Base-by-base conservation (phyloP, 1,284 basidiomycete species). In the Ceratobasidium sp. region DNA sequence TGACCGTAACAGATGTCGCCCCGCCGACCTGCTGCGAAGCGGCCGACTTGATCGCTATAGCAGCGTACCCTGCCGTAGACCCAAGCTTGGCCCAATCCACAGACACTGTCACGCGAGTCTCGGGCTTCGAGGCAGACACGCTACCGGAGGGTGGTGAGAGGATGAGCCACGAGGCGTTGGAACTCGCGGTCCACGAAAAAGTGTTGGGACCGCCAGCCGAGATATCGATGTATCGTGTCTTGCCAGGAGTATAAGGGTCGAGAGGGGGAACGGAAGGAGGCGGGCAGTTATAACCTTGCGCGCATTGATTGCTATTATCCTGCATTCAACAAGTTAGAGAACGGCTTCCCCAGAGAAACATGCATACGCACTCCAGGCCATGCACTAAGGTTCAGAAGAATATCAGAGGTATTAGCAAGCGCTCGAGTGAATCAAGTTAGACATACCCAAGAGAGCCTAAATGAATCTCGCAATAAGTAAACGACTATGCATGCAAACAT, bases 71-170 rank as follows among this genome's bases (percentile, higher is more conserved):
- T 13, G 78, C 79, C 77, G 84, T 85, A 1, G 81, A 80, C 0
- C 87, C 88, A 7, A 92, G 84, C 76, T 87, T 81, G 65, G 82
- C 84, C 91, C 91, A 93, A 81, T 92, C 88, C 19, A 92, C 88
- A 17, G 85, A 85, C 19, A 88, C 82, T 76, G 88, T 88, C 1
- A 92, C 85, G 2, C 90, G 86, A 56, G 86, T 82, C 80, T 92
- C 91, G 1, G 88, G 86, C 46, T 85, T 82, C 5, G 81, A 80
- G 4, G 86, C 82, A 0, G 87, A 88, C 29, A 92, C 85, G 22
- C 85, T 87, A 0, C 90, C 91, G 11, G 83, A 80, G 0, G 84
- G 80, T 0, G 85, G 83, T 0, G 87, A 86, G 13, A 92, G 80
- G 13, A 81, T 83, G 56, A 92, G 78, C 91, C 90, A 92, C 0